Percentiles rank a stretch among this genome's conserved stretches.
phyloP scores from a whole-genome alignment of 2,329 filamentous ascomycete genomes.

The Coniochaeta sp. region DNA sequence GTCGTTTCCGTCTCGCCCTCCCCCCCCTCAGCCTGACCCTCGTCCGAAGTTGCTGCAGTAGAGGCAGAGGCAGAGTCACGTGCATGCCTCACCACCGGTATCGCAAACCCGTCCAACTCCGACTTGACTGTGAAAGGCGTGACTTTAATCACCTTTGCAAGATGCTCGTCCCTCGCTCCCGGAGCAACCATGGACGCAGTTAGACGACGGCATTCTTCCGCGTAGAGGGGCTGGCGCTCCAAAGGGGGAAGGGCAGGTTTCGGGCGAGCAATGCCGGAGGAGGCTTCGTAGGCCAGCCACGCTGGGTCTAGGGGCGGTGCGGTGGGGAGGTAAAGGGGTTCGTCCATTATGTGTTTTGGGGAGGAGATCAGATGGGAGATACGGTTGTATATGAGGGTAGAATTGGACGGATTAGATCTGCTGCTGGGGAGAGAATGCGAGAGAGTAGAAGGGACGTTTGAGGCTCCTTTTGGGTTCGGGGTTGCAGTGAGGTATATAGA shows the following conservation, averaged over 20 bases:
- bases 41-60: no score
- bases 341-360: no score
- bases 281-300: conserved; percentile 32
- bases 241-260: conserved; percentile 18
- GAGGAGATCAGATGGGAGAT: no score
- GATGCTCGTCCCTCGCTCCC: conserved; percentile 26
- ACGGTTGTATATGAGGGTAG: no score
- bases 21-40: no score
- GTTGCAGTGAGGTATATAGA: no score
- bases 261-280: conserved; percentile 18
- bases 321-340: conserved; percentile 18
- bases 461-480: no score
- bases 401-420: no score
- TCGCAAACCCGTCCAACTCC: conserved; percentile 21
- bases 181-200: conserved; percentile 27
- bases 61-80: conserved; percentile 5
- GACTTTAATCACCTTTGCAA: conserved; percentile 25
- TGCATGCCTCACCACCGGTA: conserved; percentile 29
- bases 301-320: conserved; percentile 31
- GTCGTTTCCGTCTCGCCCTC: no score
- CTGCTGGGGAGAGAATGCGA: no score
- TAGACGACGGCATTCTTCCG: conserved; percentile 29
- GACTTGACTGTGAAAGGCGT: conserved; percentile 24
- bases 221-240: conserved; percentile 32
- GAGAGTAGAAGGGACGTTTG: no score